A percentile compares a stretch with the other conserved stretches of the same genome.
Evolutionary conservation across 164 flowering plant species (phyloP).

Genomic region (Buxus sempervirens): DNA sequence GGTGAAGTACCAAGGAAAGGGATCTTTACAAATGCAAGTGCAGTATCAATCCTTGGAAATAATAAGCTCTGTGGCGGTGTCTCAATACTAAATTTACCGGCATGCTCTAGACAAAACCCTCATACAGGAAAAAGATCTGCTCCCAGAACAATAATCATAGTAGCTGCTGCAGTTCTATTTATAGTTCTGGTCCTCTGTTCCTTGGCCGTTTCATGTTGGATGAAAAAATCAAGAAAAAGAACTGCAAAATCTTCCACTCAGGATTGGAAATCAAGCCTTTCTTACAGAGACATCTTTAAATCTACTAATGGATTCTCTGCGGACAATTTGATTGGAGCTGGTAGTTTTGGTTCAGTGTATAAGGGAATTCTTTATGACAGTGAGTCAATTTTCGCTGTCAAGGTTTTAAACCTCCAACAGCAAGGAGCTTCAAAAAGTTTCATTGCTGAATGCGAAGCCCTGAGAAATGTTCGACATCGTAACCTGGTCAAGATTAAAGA

Average conservation of each 20-base stretch:
- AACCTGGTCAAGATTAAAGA: constrained; percentile 3
- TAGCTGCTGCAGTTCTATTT: not conserved
- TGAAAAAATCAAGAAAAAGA: not conserved
- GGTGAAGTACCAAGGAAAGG: not conserved
- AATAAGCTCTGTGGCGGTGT: not conserved
- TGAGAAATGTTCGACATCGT: not conserved
- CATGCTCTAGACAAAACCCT: not conserved
- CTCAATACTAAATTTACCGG: not conserved
- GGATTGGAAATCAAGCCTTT: not conserved
- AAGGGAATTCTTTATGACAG: not conserved
- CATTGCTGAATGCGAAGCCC: constrained; percentile 5
- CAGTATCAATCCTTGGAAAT: not conserved
- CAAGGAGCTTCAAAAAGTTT: constrained; percentile 6
- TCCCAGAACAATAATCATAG: not conserved
- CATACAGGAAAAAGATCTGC: not conserved
- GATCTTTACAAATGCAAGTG: not conserved
- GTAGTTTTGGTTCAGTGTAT: constrained; percentile 2
- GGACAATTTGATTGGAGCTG: constrained; percentile 3
- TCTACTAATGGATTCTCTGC: constrained; percentile 5
- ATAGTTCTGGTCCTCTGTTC: not conserved
- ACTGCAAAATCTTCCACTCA: not conserved
- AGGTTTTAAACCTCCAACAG: constrained; percentile 1
- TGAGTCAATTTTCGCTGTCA: not conserved
- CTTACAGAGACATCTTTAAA: not conserved
- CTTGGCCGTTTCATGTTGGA: not conserved